Conservation (phyloP, 805 yeast species). For the Metschnikowia orientalis region DNA sequence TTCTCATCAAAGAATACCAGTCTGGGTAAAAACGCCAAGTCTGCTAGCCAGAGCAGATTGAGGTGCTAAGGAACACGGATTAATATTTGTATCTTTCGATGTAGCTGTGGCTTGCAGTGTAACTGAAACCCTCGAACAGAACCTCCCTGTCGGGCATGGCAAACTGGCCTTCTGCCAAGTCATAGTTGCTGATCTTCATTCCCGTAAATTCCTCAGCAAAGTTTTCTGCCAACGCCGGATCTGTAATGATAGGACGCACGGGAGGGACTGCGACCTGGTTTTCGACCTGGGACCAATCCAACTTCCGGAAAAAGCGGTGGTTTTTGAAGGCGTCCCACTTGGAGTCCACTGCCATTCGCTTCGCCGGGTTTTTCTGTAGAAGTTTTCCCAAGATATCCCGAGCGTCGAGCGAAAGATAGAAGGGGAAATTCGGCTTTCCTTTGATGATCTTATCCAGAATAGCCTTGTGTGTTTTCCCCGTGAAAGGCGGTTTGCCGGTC, state of each 20-base stretch:
- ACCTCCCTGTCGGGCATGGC: constrained; percentile 3
- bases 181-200: constrained; percentile 25
- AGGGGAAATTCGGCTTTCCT: constrained; percentile 35
- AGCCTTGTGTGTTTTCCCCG: constrained; percentile 38
- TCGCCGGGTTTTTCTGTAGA: constrained; percentile 33
- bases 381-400: constrained; percentile 38
- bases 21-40: no score
- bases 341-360: constrained; percentile 34
- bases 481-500: constrained; percentile 44
- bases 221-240: constrained; percentile 43
- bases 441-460: constrained; percentile 39
- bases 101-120: constrained; percentile 37
- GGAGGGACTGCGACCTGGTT: constrained; percentile 31
- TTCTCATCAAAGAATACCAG: no score
- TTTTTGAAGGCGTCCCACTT: constrained; percentile 30
- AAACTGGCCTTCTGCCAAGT: constrained; percentile 13
- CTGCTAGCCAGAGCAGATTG: no score
- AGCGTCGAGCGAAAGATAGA: constrained; percentile 39
- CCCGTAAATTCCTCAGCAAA: constrained; percentile 41
- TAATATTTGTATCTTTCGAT: constrained; percentile 24
- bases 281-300: constrained; percentile 36
- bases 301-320: constrained; percentile 37
- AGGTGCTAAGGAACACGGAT: no score
- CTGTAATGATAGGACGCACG: constrained; percentile 40
- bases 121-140: constrained; percentile 43